These are phyloP conservation scores for Hanseniaspora singularis DNA, from an alignment of 805 yeast genomes.

Conservation along the genomic window DNA sequence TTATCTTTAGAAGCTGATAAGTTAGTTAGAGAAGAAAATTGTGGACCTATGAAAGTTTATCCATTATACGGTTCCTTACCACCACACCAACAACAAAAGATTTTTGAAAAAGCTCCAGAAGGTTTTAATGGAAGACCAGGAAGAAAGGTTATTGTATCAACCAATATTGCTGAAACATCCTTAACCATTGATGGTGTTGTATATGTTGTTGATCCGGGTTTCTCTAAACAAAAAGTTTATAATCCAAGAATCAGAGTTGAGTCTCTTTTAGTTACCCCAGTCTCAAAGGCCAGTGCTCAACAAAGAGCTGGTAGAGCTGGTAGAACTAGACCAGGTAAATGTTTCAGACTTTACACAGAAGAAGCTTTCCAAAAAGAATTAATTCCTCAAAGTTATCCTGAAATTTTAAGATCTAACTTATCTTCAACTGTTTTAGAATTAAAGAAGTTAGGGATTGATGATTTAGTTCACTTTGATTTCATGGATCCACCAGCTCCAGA, in stretches of 20 bases:
- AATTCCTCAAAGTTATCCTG: constrained; percentile 92
- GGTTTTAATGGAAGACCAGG: constrained; percentile 80
- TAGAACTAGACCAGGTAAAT: constrained; percentile 96
- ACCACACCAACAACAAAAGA: constrained; percentile 87
- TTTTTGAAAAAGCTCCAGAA: constrained; percentile 80
- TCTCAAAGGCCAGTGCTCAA: constrained; percentile 93
- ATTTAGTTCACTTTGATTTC: constrained; percentile 92
- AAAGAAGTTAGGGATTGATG: constrained; percentile 89
- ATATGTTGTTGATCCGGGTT: constrained; percentile 95
- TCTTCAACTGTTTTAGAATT: constrained; percentile 85
- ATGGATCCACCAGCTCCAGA: constrained; percentile 99
- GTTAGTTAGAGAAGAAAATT: constrained; percentile 71
- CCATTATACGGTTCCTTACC: constrained; percentile 95
- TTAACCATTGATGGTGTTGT: constrained; percentile 95
- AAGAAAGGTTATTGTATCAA: constrained; percentile 79
- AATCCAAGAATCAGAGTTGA: constrained; percentile 94
- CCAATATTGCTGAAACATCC: constrained; percentile 96
- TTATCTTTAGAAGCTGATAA: constrained; percentile 81
- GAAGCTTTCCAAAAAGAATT: constrained; percentile 90
- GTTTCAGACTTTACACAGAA: constrained; percentile 91
- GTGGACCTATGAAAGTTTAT: constrained; percentile 82
- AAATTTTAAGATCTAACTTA: constrained; percentile 79
- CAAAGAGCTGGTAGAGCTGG: constrained; percentile 99
- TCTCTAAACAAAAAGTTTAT: constrained; percentile 89
- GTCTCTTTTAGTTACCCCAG: constrained; percentile 85